Base-by-base conservation (phyloP, 1,284 basidiomycete species). In the Phylloporus sp. region DNA sequence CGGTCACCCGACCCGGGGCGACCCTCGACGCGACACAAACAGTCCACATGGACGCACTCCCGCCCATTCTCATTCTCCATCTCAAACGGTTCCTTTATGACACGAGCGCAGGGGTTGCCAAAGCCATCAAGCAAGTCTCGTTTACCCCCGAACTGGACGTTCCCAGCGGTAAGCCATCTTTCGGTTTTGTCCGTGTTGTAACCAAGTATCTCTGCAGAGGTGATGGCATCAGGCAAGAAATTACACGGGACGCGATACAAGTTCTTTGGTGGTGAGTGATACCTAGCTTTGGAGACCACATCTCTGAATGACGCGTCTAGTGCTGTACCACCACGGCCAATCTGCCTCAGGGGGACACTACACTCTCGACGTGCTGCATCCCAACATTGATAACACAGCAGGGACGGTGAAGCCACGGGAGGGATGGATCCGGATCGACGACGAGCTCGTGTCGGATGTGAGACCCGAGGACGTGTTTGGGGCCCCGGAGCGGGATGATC, bases 321-420 rank as follows among this genome's bases (percentile, higher is more conserved):
- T 92, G 26, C 81, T 98, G 12, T 98, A 98, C 77, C 97, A 99
- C 77, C 96, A 99, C 72, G 97, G 97, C 3, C 81, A 85, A 53
- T 93, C 92, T 18, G 95, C 97, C 0, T 90, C 90, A 1, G 96
- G 96, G 11, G 97, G 97, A 0, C 96, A 98, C 77, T 99, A 98
- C 80, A 99, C 96, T 2, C 88, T 98, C 51, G 92, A 96, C 67
- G 93, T 98, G 2, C 80, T 96, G 12, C 91, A 95, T 65, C 92
- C 94, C 26, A 88, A 88, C 69, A 85, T 88, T 18, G 87, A 86
- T 70, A 77, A 71, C 7, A 15, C 28, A 26, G 42, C 82, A 54
- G 76, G 73, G 68, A 64, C 57, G 6, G 34, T 29, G 6, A 74
- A 65, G 46, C 77, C 76, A 29, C 78, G 84, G 5, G 86, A 90